Evolutionary conservation across 2,329 filamentous ascomycete species (phyloP).

Genomic region (Alternaria sp.): DNA sequence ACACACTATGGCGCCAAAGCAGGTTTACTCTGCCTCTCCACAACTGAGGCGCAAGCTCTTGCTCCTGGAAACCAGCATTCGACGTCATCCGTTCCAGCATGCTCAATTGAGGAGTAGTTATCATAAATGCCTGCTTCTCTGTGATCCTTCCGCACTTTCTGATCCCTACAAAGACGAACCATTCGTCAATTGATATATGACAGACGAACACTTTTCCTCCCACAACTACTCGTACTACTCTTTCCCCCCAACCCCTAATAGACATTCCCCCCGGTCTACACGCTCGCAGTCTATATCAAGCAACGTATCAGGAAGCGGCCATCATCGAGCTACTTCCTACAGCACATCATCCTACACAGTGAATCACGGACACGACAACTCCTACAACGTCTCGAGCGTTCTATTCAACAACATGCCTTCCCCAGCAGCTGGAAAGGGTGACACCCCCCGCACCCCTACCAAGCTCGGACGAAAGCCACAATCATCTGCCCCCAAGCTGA

Average conservation of each 20-base stretch:
- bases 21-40: conserved; percentile 42
- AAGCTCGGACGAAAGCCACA: conserved; percentile 57
- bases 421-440: conserved; percentile 59
- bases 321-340: conserved; percentile 16
- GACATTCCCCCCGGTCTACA: conserved; percentile 47
- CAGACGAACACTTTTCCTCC: conserved; percentile 52
- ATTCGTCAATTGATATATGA: conserved; percentile 55
- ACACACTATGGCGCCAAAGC: conserved; percentile 43
- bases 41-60: conserved; percentile 46
- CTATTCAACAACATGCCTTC: conserved; percentile 56
- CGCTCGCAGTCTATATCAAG: conserved; percentile 50
- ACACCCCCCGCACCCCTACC: conserved; percentile 58
- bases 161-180: conserved; percentile 41
- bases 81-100: conserved; percentile 45
- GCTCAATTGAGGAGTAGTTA: conserved; percentile 23
- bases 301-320: conserved; percentile 40
- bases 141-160: conserved; percentile 5
- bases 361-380: conserved; percentile 37
- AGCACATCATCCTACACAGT: conserved; percentile 11
- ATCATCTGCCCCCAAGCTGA: conserved; percentile 51
- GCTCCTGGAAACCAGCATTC: conserved; percentile 20
- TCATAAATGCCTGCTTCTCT: conserved; percentile 40
- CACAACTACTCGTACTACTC: conserved; percentile 60
- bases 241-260: conserved; percentile 58
- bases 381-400: conserved; percentile 39